Conservation (phyloP, 2,329 filamentous ascomycete genomes). For the Cladosporium sp. region DNA sequence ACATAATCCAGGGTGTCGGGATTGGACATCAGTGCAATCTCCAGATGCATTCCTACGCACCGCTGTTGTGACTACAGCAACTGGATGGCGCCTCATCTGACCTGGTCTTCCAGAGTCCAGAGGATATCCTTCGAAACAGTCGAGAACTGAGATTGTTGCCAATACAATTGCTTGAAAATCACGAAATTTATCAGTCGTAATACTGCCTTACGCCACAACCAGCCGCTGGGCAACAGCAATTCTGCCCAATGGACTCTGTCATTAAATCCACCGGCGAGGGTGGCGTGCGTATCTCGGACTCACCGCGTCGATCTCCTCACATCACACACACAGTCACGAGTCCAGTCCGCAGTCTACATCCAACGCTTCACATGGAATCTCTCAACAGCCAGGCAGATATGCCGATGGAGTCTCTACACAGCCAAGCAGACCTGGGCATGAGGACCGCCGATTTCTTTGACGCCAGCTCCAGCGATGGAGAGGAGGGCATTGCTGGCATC, state of each 20-base stretch:
- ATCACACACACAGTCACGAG: slow-evolving; percentile 36
- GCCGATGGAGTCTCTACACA: slow-evolving; percentile 35
- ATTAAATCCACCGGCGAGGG: neutral
- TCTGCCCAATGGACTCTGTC: slow-evolving; percentile 13
- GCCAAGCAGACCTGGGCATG: slow-evolving; percentile 34
- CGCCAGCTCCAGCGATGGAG: slow-evolving; percentile 27
- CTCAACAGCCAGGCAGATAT: slow-evolving; percentile 11
- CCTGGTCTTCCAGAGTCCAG: too few species aligned
- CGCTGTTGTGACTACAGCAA: slow-evolving; percentile 18
- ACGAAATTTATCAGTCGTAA: neutral
- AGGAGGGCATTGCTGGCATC: slow-evolving; percentile 13
- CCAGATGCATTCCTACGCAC: slow-evolving; percentile 29
- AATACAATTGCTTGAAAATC: neutral
- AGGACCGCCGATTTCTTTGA: slow-evolving; percentile 43
- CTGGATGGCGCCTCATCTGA: neutral
- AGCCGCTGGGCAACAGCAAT: slow-evolving; percentile 7
- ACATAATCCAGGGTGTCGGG: slow-evolving; percentile 6
- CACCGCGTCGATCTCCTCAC: slow-evolving; percentile 38
- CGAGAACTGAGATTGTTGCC: neutral
- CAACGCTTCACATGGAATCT: slow-evolving; percentile 32
- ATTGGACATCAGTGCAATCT: slow-evolving; percentile 24
- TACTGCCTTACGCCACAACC: neutral
- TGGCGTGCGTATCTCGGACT: slow-evolving; percentile 34
- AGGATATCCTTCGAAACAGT: neutral
- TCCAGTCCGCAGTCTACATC: slow-evolving; percentile 40